A percentile compares a stretch with the other conserved stretches of the same genome.
Conservation (phyloP, 2,329 filamentous ascomycete species). For the Colletotrichum sp. region DNA sequence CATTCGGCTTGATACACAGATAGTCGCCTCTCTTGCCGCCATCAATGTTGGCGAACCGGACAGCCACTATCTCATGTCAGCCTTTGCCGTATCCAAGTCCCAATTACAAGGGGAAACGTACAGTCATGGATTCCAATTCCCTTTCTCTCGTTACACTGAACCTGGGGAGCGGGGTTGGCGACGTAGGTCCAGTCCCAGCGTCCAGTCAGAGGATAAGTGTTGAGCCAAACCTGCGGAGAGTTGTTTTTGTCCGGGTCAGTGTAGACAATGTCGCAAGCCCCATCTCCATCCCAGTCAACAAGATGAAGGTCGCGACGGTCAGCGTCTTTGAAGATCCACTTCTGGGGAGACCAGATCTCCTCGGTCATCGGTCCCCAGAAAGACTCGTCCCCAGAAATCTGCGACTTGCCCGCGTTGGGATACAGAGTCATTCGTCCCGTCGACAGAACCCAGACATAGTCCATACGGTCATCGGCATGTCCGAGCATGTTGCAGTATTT, state of each 20-base stretch:
- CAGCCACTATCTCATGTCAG: conserved; percentile 12
- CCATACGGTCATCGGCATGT: not conserved
- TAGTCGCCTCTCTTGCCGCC: conserved; percentile 34
- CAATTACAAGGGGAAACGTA: accelerated
- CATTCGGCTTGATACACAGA: conserved; percentile 34
- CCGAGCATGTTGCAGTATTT: conserved; percentile 25
- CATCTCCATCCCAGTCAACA: conserved; percentile 42
- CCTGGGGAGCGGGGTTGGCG: not conserved
- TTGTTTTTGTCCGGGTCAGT: conserved; percentile 29
- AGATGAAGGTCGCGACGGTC: conserved; percentile 33
- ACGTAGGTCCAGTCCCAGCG: not conserved
- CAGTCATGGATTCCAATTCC: conserved; percentile 30
- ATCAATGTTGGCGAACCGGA: conserved; percentile 36
- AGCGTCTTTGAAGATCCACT: conserved; percentile 19
- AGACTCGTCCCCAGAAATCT: conserved; percentile 3
- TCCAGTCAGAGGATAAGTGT: conserved; percentile 16
- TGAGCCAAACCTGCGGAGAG: conserved; percentile 29
- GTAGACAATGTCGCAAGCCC: conserved; percentile 36
- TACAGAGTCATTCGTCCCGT: conserved; percentile 4
- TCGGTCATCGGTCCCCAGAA: not conserved
- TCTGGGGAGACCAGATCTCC: conserved; percentile 14
- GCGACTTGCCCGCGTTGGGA: not conserved
- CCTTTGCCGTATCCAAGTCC: not conserved
- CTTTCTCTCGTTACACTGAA: conserved; percentile 27
- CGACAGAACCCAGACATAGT: conserved; percentile 15